A percentile compares a stretch with the other conserved stretches of the same genome.
phyloP scores from a whole-genome alignment of 805 yeast genomes.

The Metschnikowia matae region DNA sequence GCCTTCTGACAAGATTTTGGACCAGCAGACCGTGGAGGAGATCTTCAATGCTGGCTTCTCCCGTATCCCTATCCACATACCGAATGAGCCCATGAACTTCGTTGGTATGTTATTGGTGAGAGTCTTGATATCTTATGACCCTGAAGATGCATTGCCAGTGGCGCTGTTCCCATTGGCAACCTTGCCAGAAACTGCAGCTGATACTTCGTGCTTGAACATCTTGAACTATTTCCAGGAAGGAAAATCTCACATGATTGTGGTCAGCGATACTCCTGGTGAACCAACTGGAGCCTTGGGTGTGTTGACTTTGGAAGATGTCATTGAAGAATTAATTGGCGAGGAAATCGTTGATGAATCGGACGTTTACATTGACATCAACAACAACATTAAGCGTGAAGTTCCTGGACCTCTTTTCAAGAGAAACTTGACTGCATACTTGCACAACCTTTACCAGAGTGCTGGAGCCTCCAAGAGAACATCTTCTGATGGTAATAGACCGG shows the following conservation, averaged over 20 bases:
- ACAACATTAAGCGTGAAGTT: slow-evolving; percentile 70
- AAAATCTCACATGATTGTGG: slow-evolving; percentile 94
- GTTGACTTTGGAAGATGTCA: slow-evolving; percentile 92
- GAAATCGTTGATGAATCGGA: slow-evolving; percentile 96
- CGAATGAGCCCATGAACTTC: slow-evolving; percentile 83
- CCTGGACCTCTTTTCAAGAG: slow-evolving; percentile 75
- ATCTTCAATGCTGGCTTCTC: slow-evolving; percentile 93
- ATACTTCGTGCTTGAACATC: slow-evolving; percentile 89
- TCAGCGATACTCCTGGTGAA: slow-evolving; percentile 79
- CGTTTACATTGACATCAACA: slow-evolving; percentile 86
- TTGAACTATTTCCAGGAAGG: slow-evolving; percentile 97
- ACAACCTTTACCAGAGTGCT: slow-evolving; percentile 46
- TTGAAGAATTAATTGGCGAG: slow-evolving; percentile 95
- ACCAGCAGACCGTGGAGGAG: slow-evolving; percentile 80
- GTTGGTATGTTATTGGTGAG: slow-evolving; percentile 94
- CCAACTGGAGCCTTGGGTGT: slow-evolving; percentile 86
- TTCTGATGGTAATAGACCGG: slow-evolving; percentile 23
- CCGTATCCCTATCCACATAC: slow-evolving; percentile 89
- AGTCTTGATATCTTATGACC: slow-evolving; percentile 90
- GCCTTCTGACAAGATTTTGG: slow-evolving; percentile 76
- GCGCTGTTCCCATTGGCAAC: slow-evolving; percentile 94
- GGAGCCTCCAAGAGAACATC: slow-evolving; percentile 40
- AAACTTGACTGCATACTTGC: slow-evolving; percentile 65
- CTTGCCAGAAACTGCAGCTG: slow-evolving; percentile 87
- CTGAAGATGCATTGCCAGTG: slow-evolving; percentile 91